phyloP scores from a whole-genome alignment of 108 stramenopile genomes.

The Stephanodiscus minutulus region DNA sequence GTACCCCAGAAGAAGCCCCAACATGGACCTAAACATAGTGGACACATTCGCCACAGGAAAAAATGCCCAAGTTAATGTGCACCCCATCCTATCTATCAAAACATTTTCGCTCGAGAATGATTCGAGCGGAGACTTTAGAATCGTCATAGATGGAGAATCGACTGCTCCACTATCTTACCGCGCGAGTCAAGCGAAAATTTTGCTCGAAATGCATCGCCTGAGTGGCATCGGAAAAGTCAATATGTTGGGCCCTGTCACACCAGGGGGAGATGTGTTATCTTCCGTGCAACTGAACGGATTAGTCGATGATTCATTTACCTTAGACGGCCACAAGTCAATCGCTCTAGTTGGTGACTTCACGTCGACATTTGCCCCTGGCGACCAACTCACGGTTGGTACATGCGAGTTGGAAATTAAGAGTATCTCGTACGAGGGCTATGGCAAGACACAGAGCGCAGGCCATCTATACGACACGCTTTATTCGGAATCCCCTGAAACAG shows the following conservation, averaged over 20 bases:
- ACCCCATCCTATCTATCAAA: constrained; percentile 35
- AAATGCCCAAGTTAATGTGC: constrained; percentile 36
- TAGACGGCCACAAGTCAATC: constrained; percentile 18
- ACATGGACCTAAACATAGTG: constrained; percentile 22
- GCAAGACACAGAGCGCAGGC: constrained; percentile 26
- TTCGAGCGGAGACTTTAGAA: constrained; percentile 39
- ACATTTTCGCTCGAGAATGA: constrained; percentile 29
- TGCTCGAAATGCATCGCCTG: constrained; percentile 39
- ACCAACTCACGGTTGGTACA: constrained; percentile 24
- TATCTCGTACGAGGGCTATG: constrained; percentile 18
- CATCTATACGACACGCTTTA: constrained; percentile 26
- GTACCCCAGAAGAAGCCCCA: constrained; percentile 13
- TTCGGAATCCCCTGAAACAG: constrained; percentile 18
- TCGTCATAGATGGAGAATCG: constrained; percentile 38
- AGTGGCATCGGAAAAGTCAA: constrained; percentile 45
- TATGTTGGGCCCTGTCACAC: constrained; percentile 42
- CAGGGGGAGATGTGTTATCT: constrained; percentile 12
- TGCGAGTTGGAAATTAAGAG: constrained; percentile 19
- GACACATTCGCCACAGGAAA: constrained; percentile 38
- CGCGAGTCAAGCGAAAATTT: constrained; percentile 31
- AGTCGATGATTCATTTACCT: constrained; percentile 36
- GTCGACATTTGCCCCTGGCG: constrained; percentile 27
- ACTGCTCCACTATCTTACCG: constrained; percentile 42
- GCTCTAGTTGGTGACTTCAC: constrained; percentile 39
- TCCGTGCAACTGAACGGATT: constrained; percentile 20